phyloP scores from a whole-genome alignment of 257 asterid genomes.

The Craterostigma plantagineum region DNA sequence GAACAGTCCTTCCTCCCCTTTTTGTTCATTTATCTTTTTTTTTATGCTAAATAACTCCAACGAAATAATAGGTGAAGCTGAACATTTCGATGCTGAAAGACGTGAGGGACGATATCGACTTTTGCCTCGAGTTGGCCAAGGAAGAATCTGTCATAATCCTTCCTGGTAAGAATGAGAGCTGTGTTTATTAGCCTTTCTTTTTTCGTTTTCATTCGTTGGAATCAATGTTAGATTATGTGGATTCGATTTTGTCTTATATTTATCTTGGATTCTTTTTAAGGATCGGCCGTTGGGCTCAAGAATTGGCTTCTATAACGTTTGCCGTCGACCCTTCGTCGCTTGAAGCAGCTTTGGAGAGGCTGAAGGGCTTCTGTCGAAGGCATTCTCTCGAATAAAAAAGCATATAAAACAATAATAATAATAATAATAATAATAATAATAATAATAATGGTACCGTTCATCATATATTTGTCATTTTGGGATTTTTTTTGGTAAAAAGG shows the following conservation, averaged over 20 bases:
- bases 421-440: no score
- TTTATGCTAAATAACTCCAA: background rate
- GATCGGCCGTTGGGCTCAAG: constrained; percentile 53
- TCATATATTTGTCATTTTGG: no score
- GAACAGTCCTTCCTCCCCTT: no score
- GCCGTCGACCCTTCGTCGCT: constrained; percentile 57
- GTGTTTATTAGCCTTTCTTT: background rate
- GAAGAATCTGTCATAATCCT: constrained; percentile 60
- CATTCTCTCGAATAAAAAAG: constrained; percentile 41
- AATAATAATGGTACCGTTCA: no score
- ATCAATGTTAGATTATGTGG: no score
- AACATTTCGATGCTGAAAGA: constrained; percentile 32
- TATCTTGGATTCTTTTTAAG: no score
- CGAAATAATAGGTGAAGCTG: constrained; percentile 35
- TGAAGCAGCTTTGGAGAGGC: constrained; percentile 38
- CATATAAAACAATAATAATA: constrained; percentile 1
- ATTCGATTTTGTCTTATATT: no score
- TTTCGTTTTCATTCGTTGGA: background rate
- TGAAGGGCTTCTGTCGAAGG: constrained; percentile 41
- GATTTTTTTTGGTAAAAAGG: no score
- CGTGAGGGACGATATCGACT: constrained; percentile 53
- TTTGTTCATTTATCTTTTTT: no score
- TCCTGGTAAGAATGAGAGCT: constrained; percentile 36
- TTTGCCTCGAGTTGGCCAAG: constrained; percentile 51
- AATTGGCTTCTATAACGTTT: constrained; percentile 67